A percentile compares a stretch with the other conserved stretches of the same genome.
Conservation (phyloP, 228 moss, liverwort and hornwort genomes). For the Sphagnum fallax region DNA sequence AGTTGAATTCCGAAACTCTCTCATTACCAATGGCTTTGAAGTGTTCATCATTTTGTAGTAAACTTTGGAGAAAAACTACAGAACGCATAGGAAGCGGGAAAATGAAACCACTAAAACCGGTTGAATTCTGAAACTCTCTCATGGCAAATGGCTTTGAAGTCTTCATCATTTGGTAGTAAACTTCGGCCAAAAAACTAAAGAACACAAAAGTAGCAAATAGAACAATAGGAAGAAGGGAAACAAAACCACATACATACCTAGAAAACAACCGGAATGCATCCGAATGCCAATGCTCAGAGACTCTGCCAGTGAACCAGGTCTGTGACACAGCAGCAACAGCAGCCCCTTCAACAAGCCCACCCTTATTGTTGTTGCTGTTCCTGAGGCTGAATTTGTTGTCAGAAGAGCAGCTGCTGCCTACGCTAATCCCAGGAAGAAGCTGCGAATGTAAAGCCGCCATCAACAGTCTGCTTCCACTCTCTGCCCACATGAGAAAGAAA, state of each 20-base stretch:
- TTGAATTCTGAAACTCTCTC: background rate
- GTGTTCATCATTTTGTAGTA: too few relatives aligned
- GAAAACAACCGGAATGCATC: conserved; percentile 22
- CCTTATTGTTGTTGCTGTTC: background rate
- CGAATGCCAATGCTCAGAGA: conserved; percentile 31
- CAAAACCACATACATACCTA: conserved; percentile 20
- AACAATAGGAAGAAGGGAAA: background rate
- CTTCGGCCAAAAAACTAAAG: background rate
- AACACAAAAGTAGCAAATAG: background rate
- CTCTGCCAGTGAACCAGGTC: conserved; percentile 24
- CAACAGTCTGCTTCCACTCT: conserved; percentile 13
- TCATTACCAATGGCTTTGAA: too few relatives aligned
- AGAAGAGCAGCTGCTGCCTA: conserved; percentile 7
- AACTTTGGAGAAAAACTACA: background rate
- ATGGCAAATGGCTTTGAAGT: background rate
- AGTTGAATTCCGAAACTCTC: too few relatives aligned
- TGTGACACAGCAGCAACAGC: conserved; percentile 6
- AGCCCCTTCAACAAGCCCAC: conserved; percentile 18
- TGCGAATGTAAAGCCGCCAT: conserved; percentile 38
- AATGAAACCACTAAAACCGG: background rate
- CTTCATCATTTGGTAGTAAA: background rate
- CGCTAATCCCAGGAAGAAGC: conserved; percentile 17
- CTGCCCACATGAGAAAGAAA: conserved; percentile 12
- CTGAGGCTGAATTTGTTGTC: conserved; percentile 3
- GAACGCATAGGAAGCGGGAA: background rate